Evolutionary conservation across 2,329 filamentous ascomycete species (phyloP).

Genomic region (Fusarium bactridioides): DNA sequence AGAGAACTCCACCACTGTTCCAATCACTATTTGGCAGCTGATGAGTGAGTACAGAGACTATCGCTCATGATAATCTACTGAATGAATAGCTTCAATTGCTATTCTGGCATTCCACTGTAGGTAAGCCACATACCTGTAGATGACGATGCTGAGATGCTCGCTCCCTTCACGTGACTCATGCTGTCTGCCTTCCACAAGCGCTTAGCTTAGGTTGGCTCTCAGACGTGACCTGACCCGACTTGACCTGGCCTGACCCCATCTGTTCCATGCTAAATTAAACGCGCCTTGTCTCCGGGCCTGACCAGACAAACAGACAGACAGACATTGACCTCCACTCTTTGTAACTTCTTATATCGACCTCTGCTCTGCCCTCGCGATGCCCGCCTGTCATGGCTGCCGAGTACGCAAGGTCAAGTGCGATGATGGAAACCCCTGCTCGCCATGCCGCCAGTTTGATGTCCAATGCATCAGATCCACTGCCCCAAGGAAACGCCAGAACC

Average conservation of each 20-base stretch:
- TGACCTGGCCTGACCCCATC: not conserved
- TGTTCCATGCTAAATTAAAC: constrained; percentile 11
- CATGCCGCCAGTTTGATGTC: constrained; percentile 33
- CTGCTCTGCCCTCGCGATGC: constrained; percentile 7
- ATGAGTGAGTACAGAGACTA: not conserved
- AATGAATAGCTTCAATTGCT: not conserved
- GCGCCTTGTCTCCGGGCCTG: constrained; percentile 15
- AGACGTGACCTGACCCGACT: not conserved
- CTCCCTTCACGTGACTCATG: constrained; percentile 17
- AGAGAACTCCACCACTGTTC: constrained; percentile 13
- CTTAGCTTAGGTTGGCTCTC: not conserved
- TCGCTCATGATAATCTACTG: not conserved
- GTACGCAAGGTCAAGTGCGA: constrained; percentile 41
- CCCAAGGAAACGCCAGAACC: constrained; percentile 35
- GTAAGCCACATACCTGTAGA: not conserved
- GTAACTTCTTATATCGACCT: constrained; percentile 1
- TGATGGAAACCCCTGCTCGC: constrained; percentile 34
- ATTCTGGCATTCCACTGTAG: not conserved
- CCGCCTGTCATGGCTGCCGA: constrained; percentile 38
- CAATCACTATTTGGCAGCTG: not conserved
- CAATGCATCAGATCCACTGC: constrained; percentile 31
- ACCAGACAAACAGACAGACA: not conserved
- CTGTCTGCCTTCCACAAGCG: constrained; percentile 18
- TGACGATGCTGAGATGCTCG: not conserved
- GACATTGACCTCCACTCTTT: constrained; percentile 14